Evolutionary conservation across 2,329 filamentous ascomycete genomes (phyloP), one percentile per base, ranked within the genome.

Genomic region (Ilyonectria robusta): DNA sequence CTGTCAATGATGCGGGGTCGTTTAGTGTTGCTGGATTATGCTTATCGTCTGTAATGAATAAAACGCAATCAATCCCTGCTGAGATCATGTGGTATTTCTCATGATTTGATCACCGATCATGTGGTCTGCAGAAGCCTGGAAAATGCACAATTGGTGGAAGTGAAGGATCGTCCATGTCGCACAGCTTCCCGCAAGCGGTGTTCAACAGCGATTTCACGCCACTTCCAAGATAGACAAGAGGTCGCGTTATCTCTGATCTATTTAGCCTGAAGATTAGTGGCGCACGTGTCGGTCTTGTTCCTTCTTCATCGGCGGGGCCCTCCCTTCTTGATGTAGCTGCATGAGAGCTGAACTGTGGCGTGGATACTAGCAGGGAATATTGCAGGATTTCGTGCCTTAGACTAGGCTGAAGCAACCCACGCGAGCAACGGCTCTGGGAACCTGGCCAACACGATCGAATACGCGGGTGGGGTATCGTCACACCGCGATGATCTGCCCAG

Each of bases 321-420:
- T 44, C 21, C 46, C 35, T 48, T 51, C 35, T 60, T 33, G 33
- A 40, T 21, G 44, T 31, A 42, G 23, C 40, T 61, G 59, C 48
- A 61, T 53, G 11, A 61, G 40, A 61, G 59, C 59, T 61, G 58
- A 60, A 21, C 23, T 26, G 21, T 54, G 58, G 58, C 37, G 37
- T 48, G 44, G 35, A 31, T 33, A 35, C 58, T 53, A 53, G 58
- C 47, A 60, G 48, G 58, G 48, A 8, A 42, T 19, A 26, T 10
- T 8, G 33, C 33, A 26, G n/a, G 40, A 29, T 50, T 59, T 42
- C 35, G 31, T 9, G 48, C 47, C 42, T 60, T 44, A 4, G 21
- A 29, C 35, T 44, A 29, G 47, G 37, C 58, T 29, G 17, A 44
- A 7, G 13, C 37, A 44, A 40, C 58, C 8, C 37, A n/a, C 6